phyloP scores from a whole-genome alignment of 1,139 yeast species.

The Blastobotrys persicus region DNA sequence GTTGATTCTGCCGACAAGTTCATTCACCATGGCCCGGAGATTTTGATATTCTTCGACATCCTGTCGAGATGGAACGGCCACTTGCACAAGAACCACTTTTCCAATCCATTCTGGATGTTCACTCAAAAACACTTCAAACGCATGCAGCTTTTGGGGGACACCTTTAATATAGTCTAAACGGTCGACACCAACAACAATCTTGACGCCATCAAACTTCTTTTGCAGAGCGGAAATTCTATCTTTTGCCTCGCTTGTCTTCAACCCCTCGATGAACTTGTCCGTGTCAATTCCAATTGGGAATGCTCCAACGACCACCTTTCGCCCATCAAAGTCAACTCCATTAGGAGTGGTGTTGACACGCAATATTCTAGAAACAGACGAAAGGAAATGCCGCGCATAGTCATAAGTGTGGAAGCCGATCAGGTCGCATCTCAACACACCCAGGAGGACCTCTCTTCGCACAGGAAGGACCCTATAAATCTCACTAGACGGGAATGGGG shows the following conservation, averaged over 20 bases:
- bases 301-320: conserved; percentile 86
- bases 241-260: conserved; percentile 60
- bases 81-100: conserved; percentile 91
- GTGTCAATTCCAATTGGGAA: conserved; percentile 98
- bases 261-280: conserved; percentile 81
- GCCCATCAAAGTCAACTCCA: conserved; percentile 76
- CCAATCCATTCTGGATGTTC: conserved; percentile 99
- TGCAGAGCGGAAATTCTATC: conserved; percentile 63
- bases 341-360: conserved; percentile 85
- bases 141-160: conserved; percentile 94
- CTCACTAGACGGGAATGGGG: conserved; percentile 97
- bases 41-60: conserved; percentile 98
- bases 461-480: conserved; percentile 95
- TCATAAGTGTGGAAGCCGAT: conserved; percentile 99
- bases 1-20: conserved; percentile 92
- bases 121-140: conserved; percentile 84
- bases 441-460: conserved; percentile 84
- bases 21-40: conserved; percentile 89
- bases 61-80: conserved; percentile 96
- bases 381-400: conserved; percentile 94
- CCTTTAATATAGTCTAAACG: conserved; percentile 95
- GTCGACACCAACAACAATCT: conserved; percentile 93
- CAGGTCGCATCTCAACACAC: conserved; percentile 90
- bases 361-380: conserved; percentile 85
- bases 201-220: conserved; percentile 63